Evolutionary conservation across 139 green algal genomes (phyloP), one percentile per base, ranked within the genome.

Genomic region (Volvox reticuliferus): DNA sequence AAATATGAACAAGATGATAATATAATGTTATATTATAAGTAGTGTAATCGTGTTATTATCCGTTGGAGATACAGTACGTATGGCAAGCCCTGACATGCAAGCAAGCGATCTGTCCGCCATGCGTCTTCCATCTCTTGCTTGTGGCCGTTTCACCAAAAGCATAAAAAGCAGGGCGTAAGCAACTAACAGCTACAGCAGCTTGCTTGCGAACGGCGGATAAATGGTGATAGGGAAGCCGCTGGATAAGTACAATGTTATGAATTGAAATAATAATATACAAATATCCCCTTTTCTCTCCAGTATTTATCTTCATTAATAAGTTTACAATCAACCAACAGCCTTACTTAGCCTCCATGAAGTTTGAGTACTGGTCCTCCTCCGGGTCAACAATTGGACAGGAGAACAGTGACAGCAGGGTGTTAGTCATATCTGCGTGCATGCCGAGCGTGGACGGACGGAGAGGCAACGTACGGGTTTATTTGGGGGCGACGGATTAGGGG

Each of bases 351-450:
- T 79, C 82, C 82, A 88, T 88, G 21, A 88, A 36, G 14, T 50
- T 32, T 5, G 14, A 17, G 35, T 88, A 67, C 12, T 26, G 21
- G 12, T 36, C 63, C 16, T 24, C 24, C 35, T 32, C 5, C 0
- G 82, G 82, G 82, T 88, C 82, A 65, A 88, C 35, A 24, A 1
- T 13, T 5, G 20, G 22, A 67, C 82, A 88, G 20, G 26, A n/a
- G 63, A 88, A 88, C 67, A 88, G 33, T 21, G 67, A 65, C 65
- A 88, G 67, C 14, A 88, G 19, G 35, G 82, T 26, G 82, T 50
- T 67, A 32, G 82, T 88, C 16, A 79, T 13, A 63, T 88, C 82
- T 88, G 82, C 19, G 28, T 35, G 33, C 33, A n/a, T n/a, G n/a
- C n/a, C n/a, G 16, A 32, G 32, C 32, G 33, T 18, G 21, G 26